Evolutionary conservation across 169 alveolate genomes (phyloP).

Genomic region (Plasmodium vinckei): DNA sequence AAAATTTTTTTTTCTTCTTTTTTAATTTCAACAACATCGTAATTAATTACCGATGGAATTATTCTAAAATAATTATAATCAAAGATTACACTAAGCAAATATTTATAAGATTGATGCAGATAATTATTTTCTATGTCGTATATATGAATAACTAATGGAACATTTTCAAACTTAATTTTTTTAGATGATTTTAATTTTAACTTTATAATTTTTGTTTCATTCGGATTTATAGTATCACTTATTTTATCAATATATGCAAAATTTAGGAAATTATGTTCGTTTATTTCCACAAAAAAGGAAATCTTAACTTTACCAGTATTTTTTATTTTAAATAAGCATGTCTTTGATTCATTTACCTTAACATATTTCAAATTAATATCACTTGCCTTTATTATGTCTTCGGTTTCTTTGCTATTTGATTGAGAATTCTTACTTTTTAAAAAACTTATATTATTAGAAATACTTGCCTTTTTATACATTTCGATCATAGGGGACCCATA

Average conservation of each 20-base stretch:
- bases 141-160: constrained; percentile 35
- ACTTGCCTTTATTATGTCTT: constrained; percentile 11
- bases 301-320: constrained; percentile 61
- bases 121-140: constrained; percentile 51
- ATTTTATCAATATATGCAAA: constrained; percentile 26
- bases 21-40: constrained; percentile 46
- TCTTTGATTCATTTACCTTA: constrained; percentile 35
- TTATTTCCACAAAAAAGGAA: constrained; percentile 26
- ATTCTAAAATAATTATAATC: constrained; percentile 63
- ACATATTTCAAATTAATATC: constrained; percentile 53
- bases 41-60: constrained; percentile 46
- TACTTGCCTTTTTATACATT: neutral
- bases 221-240: constrained; percentile 36
- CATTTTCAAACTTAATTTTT: constrained; percentile 48
- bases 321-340: constrained; percentile 58
- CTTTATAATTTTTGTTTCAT: constrained; percentile 43
- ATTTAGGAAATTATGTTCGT: constrained; percentile 43
- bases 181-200: constrained; percentile 35
- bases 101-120: constrained; percentile 57
- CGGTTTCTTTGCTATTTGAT: neutral
- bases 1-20: constrained; percentile 62
- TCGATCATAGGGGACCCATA: neutral
- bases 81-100: constrained; percentile 34
- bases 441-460: neutral
- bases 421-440: constrained; percentile 10